Evolutionary conservation across 2,329 filamentous ascomycete genomes (phyloP).

Genomic region (Botrytis porri): DNA sequence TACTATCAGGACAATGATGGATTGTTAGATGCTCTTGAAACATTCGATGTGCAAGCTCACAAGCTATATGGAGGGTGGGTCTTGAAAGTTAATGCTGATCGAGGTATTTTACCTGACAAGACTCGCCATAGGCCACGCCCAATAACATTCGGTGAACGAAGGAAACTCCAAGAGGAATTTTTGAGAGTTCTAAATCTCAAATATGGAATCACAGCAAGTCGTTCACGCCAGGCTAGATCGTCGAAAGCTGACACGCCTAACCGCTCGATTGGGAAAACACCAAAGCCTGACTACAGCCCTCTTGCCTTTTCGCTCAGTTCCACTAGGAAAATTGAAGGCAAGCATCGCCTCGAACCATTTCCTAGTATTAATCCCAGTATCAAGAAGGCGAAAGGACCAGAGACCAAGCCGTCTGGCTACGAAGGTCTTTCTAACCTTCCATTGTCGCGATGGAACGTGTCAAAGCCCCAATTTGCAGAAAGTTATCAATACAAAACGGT

Average conservation of each 20-base stretch:
- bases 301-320: background rate
- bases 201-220: background rate
- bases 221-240: background rate
- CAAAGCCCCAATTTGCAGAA: background rate
- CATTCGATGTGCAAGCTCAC: background rate
- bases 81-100: conserved; percentile 25
- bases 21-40: background rate
- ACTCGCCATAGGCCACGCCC: conserved; percentile 21
- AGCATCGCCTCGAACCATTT: conserved; percentile 12
- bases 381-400: conserved; percentile 7
- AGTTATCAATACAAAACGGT: background rate
- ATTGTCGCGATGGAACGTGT: background rate
- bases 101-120: conserved; percentile 24
- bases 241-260: background rate
- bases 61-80: conserved; percentile 25
- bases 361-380: background rate
- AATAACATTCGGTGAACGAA: conserved; percentile 18
- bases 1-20: background rate
- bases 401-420: background rate
- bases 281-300: conserved; percentile 4
- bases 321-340: background rate
- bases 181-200: background rate
- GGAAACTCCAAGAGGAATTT: conserved; percentile 20
- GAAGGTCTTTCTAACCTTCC: background rate
- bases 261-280: background rate